Percentiles rank a stretch among this genome's conserved stretches.
phyloP scores from a whole-genome alignment of 169 alveolate species.

The Ichthyophthirius multifiliis region DNA sequence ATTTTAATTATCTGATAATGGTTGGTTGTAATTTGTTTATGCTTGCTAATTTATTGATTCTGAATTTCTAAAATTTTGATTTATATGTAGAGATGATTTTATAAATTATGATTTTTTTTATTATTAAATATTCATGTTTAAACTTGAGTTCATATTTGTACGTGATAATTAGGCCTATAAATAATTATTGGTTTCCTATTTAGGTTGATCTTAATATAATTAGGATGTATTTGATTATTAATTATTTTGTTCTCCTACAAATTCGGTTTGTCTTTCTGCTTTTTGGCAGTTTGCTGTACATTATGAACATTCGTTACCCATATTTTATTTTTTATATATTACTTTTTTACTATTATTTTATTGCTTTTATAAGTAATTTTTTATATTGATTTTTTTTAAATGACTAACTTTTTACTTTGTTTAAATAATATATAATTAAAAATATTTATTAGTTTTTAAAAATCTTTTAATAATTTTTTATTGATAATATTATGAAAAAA shows the following conservation, averaged over 20 bases:
- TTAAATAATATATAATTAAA: no score
- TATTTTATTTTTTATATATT: not conserved
- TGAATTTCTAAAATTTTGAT: no score
- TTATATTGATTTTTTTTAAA: no score
- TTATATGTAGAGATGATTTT: no score
- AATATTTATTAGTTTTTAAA: no score
- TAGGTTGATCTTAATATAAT: no score
- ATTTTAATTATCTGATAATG: not conserved
- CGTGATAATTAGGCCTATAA: not conserved
- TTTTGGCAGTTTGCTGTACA: not conserved
- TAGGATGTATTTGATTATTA: not conserved
- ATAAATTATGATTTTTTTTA: no score
- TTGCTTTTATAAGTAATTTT: no score
- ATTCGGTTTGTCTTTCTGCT: not conserved
- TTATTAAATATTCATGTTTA: not conserved
- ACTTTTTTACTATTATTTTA: not conserved
- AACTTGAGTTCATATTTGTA: not conserved
- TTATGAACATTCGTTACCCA: slow-evolving; percentile 8
- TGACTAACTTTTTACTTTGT: no score
- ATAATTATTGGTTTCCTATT: not conserved
- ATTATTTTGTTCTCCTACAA: not conserved
- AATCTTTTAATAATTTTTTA: no score
- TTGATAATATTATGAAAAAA: no score
- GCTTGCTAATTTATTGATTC: not conserved
- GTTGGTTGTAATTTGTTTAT: not conserved